Percentiles rank a stretch among this genome's conserved stretches.
Conservation (phyloP, 2,329 filamentous ascomycete species). For the Elsinoe fawcettii region DNA sequence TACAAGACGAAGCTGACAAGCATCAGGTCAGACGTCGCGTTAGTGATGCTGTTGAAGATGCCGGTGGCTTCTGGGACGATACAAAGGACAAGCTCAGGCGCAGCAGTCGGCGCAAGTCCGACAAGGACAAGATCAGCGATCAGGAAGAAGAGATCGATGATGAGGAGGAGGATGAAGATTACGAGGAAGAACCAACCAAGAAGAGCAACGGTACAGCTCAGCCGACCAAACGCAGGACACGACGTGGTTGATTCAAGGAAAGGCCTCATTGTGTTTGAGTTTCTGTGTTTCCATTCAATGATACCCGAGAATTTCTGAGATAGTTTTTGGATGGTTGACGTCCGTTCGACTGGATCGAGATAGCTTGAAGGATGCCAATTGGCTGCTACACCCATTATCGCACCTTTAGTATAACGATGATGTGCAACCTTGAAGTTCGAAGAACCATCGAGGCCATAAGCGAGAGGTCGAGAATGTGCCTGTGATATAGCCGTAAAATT, state of each 20-base stretch:
- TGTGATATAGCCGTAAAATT: background rate
- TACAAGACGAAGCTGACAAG: conserved; percentile 49
- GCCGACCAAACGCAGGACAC: conserved; percentile 2
- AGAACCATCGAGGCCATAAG: too few relatives aligned
- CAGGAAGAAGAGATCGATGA: conserved; percentile 3
- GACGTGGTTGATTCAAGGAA: background rate
- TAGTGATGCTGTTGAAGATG: conserved; percentile 31
- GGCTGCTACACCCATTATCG: too few relatives aligned
- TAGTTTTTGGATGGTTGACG: background rate
- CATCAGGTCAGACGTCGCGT: conserved; percentile 42
- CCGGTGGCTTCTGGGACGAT: conserved; percentile 18
- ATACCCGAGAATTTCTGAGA: conserved; percentile 8
- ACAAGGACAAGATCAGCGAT: background rate
- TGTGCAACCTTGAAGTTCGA: too few relatives aligned
- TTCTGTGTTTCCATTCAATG: conserved; percentile 3
- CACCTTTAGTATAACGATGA: too few relatives aligned
- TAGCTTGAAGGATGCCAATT: too few relatives aligned
- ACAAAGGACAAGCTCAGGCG: conserved; percentile 11
- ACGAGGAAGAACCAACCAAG: conserved; percentile 1
- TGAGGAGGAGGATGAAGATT: background rate
- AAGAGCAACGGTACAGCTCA: background rate
- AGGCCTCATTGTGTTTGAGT: background rate
- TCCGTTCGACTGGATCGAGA: too few relatives aligned
- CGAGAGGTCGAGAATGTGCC: background rate
- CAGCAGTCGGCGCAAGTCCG: background rate